Conservation (phyloP, 305 asterid species). For the Fraxinus nigra region DNA sequence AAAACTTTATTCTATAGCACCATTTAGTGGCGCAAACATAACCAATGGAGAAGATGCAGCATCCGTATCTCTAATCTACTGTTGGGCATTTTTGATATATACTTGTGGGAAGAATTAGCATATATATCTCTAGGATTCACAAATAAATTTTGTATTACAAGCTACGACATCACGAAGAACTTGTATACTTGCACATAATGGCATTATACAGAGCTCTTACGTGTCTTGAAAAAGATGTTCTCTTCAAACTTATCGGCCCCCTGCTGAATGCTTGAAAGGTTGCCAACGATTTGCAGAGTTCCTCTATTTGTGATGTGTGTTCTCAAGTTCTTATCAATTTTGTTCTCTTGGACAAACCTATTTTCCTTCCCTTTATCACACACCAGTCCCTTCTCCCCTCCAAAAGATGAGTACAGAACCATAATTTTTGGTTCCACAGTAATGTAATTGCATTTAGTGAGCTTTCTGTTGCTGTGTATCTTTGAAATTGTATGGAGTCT, state of each 20-base stretch:
- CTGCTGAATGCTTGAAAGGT: conserved; percentile 1
- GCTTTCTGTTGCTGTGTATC: not conserved
- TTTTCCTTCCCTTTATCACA: not conserved
- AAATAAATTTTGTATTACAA: not conserved
- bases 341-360: not conserved
- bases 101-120: not conserved
- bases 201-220: not conserved
- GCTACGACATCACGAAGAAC: not conserved
- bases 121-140: not conserved
- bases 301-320: not conserved
- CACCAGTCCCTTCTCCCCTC: not conserved
- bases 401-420: not conserved
- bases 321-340: not conserved
- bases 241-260: not conserved
- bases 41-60: not conserved
- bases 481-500: not conserved
- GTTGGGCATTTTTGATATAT: not conserved
- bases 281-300: not conserved
- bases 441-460: not conserved
- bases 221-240: not conserved
- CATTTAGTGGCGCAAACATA: not conserved
- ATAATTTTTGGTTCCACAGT: not conserved
- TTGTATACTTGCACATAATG: not conserved
- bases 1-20: not conserved
- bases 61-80: not conserved